Evolutionary conservation across 2,329 filamentous ascomycete genomes (phyloP).

Genomic region (Trematosphaeria pertusa): DNA sequence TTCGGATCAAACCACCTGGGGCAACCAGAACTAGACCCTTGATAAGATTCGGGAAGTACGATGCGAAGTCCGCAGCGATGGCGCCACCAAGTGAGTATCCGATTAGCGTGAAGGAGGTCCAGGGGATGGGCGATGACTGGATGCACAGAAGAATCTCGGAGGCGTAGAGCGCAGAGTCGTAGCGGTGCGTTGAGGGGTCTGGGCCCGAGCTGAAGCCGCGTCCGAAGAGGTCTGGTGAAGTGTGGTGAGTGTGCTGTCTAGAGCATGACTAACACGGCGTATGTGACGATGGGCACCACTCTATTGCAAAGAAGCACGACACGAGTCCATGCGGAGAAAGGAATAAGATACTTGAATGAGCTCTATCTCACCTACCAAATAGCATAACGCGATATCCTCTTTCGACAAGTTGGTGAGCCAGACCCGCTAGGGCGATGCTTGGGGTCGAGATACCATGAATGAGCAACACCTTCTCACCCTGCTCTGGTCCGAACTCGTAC

Average conservation of each 20-base stretch:
- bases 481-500: slow-evolving; percentile 80
- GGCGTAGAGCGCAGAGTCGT: slow-evolving; percentile 76
- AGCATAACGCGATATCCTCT: slow-evolving; percentile 79
- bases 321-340: too few species aligned
- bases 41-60: slow-evolving; percentile 72
- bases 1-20: slow-evolving; percentile 77
- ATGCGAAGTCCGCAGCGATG: slow-evolving; percentile 72
- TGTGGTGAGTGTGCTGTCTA: slow-evolving; percentile 19
- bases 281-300: too few species aligned
- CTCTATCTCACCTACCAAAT: slow-evolving; percentile 71
- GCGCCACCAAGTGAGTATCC: slow-evolving; percentile 85
- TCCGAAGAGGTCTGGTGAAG: slow-evolving; percentile 73
- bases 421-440: slow-evolving; percentile 69
- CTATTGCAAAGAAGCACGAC: too few species aligned
- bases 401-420: slow-evolving; percentile 70
- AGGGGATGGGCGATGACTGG: slow-evolving; percentile 68
- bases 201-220: slow-evolving; percentile 79
- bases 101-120: slow-evolving; percentile 68
- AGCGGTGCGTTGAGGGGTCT: slow-evolving; percentile 63
- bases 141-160: slow-evolving; percentile 75
- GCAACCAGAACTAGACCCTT: slow-evolving; percentile 77
- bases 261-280: too few species aligned
- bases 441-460: slow-evolving; percentile 86
- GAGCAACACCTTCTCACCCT: slow-evolving; percentile 74
- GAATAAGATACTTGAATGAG: too few species aligned